phyloP scores from a whole-genome alignment of 129 eudicot genomes.

The Pseudognaphalium luteoalbum region DNA sequence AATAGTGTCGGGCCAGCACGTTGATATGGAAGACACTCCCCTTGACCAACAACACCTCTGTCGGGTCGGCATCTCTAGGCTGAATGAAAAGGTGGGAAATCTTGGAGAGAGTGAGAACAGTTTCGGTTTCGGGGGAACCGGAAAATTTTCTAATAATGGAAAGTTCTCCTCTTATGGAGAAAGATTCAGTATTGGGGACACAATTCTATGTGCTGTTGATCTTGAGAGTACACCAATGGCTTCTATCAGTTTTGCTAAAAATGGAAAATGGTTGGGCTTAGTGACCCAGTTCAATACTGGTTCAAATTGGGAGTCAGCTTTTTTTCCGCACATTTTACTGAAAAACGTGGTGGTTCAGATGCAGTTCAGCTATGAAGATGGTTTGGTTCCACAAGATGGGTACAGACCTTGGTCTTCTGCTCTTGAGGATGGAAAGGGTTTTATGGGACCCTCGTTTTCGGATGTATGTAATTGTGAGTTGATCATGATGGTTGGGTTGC shows the following conservation, averaged over 20 bases:
- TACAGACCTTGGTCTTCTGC: constrained; percentile 69
- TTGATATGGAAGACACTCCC: constrained; percentile 63
- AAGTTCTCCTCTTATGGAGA: constrained; percentile 55
- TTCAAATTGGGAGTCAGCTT: constrained; percentile 34
- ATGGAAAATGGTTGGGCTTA: constrained; percentile 69
- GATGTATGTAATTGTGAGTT: constrained; percentile 48
- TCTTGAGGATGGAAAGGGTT: constrained; percentile 45
- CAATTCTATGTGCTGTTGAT: constrained; percentile 60
- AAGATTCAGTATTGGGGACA: constrained; percentile 60
- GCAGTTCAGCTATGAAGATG: constrained; percentile 69
- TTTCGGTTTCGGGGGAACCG: constrained; percentile 64
- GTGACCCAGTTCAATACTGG: constrained; percentile 47
- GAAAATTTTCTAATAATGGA: constrained; percentile 54
- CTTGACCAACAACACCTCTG: constrained; percentile 51
- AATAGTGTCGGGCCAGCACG: constrained; percentile 50
- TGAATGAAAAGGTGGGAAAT: constrained; percentile 54
- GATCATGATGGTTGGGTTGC: constrained; percentile 80
- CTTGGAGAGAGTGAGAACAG: constrained; percentile 65
- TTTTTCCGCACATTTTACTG: constrained; percentile 67
- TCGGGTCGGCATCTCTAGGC: constrained; percentile 69
- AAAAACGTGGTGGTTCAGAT: constrained; percentile 64
- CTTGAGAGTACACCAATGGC: constrained; percentile 53
- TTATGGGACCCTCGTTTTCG: constrained; percentile 56
- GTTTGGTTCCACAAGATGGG: constrained; percentile 57
- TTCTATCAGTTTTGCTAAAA: constrained; percentile 58